Evolutionary conservation across 495 filamentous ascomycete genomes (phyloP).

Genomic region (Penicillium fimorum): DNA sequence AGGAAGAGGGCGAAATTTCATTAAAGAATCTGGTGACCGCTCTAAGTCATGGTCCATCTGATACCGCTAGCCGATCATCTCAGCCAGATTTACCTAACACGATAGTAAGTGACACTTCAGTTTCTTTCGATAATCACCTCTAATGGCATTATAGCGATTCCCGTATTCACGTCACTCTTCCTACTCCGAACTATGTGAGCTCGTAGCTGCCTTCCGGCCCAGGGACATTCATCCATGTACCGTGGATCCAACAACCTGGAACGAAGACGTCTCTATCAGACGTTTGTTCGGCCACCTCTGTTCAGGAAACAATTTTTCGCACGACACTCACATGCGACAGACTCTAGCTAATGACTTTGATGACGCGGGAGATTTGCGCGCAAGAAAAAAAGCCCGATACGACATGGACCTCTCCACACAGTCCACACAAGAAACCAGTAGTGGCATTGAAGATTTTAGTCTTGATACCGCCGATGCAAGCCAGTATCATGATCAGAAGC

Average conservation of each 20-base stretch:
- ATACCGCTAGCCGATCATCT: not conserved
- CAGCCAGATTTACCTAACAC: constrained; percentile 17
- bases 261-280: constrained; percentile 58
- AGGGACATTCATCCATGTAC: constrained; percentile 84
- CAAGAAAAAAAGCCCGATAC: constrained; percentile 29
- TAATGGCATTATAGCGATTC: constrained; percentile 49
- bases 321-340: constrained; percentile 63
- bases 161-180: constrained; percentile 92
- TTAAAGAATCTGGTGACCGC: constrained; percentile 42
- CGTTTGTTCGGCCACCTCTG: constrained; percentile 72
- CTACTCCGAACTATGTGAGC: constrained; percentile 70
- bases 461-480: not conserved
- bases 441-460: constrained; percentile 12
- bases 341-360: constrained; percentile 17
- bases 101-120: constrained; percentile 20
- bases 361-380: constrained; percentile 18
- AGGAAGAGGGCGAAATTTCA: constrained; percentile 42
- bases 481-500: constrained; percentile 5
- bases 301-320: constrained; percentile 54
- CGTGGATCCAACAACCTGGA: constrained; percentile 63
- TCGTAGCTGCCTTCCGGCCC: constrained; percentile 68
- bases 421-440: constrained; percentile 17
- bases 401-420: constrained; percentile 24
- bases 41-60: constrained; percentile 28
- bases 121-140: constrained; percentile 1